Percentiles rank a stretch among this genome's conserved stretches.
phyloP scores from a whole-genome alignment of 495 filamentous ascomycete species.

The Penicillium longicatenatum region DNA sequence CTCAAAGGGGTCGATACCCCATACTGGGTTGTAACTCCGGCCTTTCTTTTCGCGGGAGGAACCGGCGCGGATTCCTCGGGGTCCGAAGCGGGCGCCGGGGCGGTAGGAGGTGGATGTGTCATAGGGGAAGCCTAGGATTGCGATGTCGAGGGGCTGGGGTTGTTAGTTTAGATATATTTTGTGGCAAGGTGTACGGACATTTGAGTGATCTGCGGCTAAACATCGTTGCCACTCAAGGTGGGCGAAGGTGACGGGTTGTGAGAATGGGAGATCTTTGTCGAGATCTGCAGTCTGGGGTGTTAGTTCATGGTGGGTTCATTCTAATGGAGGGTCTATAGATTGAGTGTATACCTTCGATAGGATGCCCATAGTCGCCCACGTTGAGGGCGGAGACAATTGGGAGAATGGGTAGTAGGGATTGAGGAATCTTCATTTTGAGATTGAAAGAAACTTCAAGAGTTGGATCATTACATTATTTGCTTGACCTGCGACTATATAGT shows the following conservation, averaged over 20 bases:
- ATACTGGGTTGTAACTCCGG: constrained; percentile 36
- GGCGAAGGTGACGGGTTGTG: constrained; percentile 31
- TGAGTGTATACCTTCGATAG: constrained; percentile 7
- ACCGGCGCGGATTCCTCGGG: constrained; percentile 66
- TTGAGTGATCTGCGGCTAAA: constrained; percentile 15
- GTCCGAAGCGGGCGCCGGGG: constrained; percentile 71
- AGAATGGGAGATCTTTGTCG: constrained; percentile 30
- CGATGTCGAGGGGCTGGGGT: constrained; percentile 24
- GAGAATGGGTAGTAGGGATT: background rate
- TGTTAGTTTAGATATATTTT: background rate
- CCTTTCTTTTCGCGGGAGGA: constrained; percentile 35
- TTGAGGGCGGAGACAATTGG: background rate
- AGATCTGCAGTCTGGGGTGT: constrained; percentile 14
- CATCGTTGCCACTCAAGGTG: constrained; percentile 29
- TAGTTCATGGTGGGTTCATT: background rate
- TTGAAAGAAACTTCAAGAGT: no score
- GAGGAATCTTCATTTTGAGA: constrained; percentile 2
- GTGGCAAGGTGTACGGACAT: background rate
- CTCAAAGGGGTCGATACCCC: constrained; percentile 51
- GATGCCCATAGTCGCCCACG: constrained; percentile 8
- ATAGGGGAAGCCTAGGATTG: constrained; percentile 28
- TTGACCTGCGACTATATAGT: background rate
- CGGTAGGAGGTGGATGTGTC: constrained; percentile 58
- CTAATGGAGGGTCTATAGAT: background rate
- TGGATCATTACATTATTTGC: no score